Evolutionary conservation across 345 rosid genomes (phyloP).

Genomic region (Populus tremula): DNA sequence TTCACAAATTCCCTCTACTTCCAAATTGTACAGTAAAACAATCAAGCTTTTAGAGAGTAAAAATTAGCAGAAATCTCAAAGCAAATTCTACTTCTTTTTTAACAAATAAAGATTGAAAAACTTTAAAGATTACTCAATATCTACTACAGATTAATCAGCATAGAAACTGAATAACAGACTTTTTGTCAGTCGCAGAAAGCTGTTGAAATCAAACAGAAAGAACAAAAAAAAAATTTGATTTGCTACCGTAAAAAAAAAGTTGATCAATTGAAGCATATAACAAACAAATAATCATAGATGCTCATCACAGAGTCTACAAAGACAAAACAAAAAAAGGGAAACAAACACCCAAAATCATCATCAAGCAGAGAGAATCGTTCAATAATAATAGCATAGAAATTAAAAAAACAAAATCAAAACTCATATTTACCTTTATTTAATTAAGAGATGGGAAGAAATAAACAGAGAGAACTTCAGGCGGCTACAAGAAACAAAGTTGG

Average conservation of each 20-base stretch:
- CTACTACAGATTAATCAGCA: neutral
- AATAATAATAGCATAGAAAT: neutral
- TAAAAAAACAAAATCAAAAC: slow-evolving; percentile 4
- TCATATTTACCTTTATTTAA: neutral
- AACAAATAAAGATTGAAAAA: too few species aligned
- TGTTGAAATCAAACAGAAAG: neutral
- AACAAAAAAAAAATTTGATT: neutral
- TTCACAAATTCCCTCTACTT: slow-evolving; percentile 30
- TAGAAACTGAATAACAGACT: neutral
- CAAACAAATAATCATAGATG: too few species aligned
- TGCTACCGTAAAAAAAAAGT: neutral
- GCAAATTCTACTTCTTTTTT: too few species aligned
- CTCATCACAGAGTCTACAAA: too few species aligned
- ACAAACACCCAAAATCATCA: too few species aligned
- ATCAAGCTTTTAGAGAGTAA: neutral
- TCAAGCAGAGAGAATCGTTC: neutral
- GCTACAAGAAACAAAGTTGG: slow-evolving; percentile 12
- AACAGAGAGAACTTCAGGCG: slow-evolving; percentile 4
- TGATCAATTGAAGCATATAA: neutral
- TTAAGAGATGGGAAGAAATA: neutral
- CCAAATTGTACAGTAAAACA: slow-evolving; percentile 14
- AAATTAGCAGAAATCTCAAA: too few species aligned
- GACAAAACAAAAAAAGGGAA: too few species aligned
- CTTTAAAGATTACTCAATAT: too few species aligned
- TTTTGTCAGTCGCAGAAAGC: slow-evolving; percentile 9